Percentiles rank a stretch among this genome's conserved stretches.
These are phyloP conservation scores for Schoenoplectus tabernaemontani DNA, from an alignment of 202 grass and related monocot species.

Conservation along the genomic window DNA sequence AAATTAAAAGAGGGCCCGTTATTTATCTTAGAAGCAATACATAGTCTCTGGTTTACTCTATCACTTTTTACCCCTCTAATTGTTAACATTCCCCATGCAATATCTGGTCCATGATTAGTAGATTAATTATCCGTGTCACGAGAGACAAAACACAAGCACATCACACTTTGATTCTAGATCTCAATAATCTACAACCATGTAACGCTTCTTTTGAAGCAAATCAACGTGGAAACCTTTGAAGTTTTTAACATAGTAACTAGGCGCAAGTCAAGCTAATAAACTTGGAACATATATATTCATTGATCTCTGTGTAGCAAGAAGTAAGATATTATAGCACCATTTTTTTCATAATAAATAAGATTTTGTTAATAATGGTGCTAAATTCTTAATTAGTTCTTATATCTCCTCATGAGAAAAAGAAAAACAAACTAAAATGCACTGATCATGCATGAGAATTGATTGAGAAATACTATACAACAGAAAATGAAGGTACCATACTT, in stretches of 20 bases:
- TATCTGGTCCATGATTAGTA: neutral
- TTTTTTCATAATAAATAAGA: neutral
- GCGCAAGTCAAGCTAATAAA: neutral
- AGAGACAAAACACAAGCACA: neutral
- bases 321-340: neutral
- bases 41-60: slow-evolving; percentile 10
- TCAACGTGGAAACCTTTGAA: neutral
- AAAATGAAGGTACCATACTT: neutral
- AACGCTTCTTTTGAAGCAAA: slow-evolving; percentile 11
- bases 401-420: neutral
- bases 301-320: neutral
- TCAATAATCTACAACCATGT: neutral
- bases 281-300: neutral
- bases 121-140: neutral
- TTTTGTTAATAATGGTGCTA: neutral
- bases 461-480: neutral
- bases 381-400: neutral
- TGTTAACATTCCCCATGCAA: slow-evolving; percentile 2
- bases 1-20: slow-evolving; percentile 23
- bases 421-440: neutral
- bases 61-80: neutral
- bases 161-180: slow-evolving; percentile 9
- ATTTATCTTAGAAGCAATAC: slow-evolving; percentile 40
- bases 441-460: neutral
- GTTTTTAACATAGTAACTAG: neutral